Evolutionary conservation across 140 eudicot genomes (phyloP), one percentile per base, ranked within the genome.

Genomic region (Bidens hawaiensis): DNA sequence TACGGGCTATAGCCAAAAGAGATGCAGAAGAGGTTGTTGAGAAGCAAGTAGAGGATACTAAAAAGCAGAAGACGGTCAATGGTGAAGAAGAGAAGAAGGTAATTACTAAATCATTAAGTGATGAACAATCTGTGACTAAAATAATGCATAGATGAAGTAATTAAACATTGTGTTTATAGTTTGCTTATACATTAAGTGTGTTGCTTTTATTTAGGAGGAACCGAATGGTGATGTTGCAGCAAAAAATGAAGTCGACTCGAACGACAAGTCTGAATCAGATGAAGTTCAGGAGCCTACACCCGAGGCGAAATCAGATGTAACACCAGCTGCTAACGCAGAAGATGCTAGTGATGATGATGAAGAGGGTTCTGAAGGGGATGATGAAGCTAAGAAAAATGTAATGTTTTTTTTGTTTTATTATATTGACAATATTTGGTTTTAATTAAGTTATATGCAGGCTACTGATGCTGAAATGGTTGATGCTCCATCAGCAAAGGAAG

Each of bases 391-490:
- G 64, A n/a, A n/a, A n/a, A n/a, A n/a, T n/a, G n/a, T n/a, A n/a
- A n/a, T n/a, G n/a, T n/a, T n/a, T n/a, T n/a, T n/a, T n/a, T n/a
- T n/a, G n/a, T n/a, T n/a, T n/a, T n/a, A n/a, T n/a, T n/a, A n/a
- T n/a, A n/a, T n/a, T n/a, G n/a, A n/a, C n/a, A n/a, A n/a, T n/a
- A n/a, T n/a, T n/a, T n/a, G n/a, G n/a, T n/a, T n/a, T n/a, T n/a
- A n/a, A n/a, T n/a, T n/a, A n/a, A n/a, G n/a, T n/a, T n/a, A n/a
- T n/a, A n/a, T 56, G 12, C 83, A 83, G 91, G 77, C 42, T 40
- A 15, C 63, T 4, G 86, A 76, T 71, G 84, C 79, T 13, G 65
- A 88, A 64, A 82, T 77, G 89, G 85, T 76, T 43, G 97, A 85
- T 81, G 93, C 79, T 13, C 75, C 66, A 38, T 53, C 82, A 1